phyloP scores from a whole-genome alignment of 331 rosid genomes.

The Erythrophleum ivorense region DNA sequence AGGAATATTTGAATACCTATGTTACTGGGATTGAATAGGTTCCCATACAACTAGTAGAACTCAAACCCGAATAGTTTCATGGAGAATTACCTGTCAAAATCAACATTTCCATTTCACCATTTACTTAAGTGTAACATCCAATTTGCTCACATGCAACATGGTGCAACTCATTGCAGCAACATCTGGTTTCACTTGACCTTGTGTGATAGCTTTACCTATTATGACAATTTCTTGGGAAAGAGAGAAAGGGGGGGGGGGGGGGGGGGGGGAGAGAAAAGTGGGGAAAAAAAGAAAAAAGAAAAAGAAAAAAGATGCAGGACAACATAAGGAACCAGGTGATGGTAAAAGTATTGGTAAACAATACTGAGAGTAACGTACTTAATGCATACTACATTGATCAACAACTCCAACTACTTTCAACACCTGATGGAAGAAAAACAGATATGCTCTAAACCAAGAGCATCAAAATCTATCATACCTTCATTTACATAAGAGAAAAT shows the following conservation, averaged over 20 bases:
- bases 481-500: conserved; percentile 69
- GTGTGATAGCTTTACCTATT: conserved; percentile 79
- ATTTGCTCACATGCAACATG: conserved; percentile 71
- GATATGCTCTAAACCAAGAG: conserved; percentile 59
- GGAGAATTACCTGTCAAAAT: conserved; percentile 77
- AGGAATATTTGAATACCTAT: conserved; percentile 22
- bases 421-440: conserved; percentile 44
- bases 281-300: neutral
- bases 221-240: conserved; percentile 52
- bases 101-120: conserved; percentile 63
- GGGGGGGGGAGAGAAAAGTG: no score
- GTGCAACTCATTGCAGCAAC: conserved; percentile 81
- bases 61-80: conserved; percentile 46
- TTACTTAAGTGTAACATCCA: conserved; percentile 61
- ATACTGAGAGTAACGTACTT: conserved; percentile 39
- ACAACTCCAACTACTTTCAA: conserved; percentile 50
- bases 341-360: conserved; percentile 47
- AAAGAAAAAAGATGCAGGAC: conserved; percentile 48
- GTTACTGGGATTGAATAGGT: conserved; percentile 14
- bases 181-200: conserved; percentile 71
- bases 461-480: conserved; percentile 78
- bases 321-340: conserved; percentile 62
- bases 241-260: neutral
- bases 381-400: conserved; percentile 40
- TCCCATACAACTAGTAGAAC: conserved; percentile 42